Evolutionary conservation across 2,329 filamentous ascomycete genomes (phyloP), one percentile per base, ranked within the genome.

Genomic region (Fusarium sublunatum): DNA sequence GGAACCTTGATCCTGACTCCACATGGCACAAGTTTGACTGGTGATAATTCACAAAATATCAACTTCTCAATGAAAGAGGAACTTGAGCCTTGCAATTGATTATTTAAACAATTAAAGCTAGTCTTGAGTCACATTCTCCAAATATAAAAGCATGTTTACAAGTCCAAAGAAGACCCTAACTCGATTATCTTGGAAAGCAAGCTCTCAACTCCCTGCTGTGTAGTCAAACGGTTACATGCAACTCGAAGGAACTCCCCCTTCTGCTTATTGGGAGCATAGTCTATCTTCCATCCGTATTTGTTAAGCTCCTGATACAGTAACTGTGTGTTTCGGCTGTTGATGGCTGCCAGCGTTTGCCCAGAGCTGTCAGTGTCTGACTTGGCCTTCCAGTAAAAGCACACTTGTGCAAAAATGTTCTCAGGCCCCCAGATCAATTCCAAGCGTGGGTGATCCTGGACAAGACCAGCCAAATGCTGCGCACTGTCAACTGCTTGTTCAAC

Each of bases 191-290:
- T 31, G 0, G 44, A 29, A 11, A 47, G 24, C 12, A 47, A 35
- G 7, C 22, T 36, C 25, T 47, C 32, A 24, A 47, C 44, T 6
- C 29, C 25, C 25, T 47, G 32, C 5, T 24, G 24, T 1, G 44
- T 38, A 6, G 44, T 47, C 34, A 47, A 38, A 6, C 44, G 44
- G 12, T 47, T 47, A n/a, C 44, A 47, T 10, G 44, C 44, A 8
- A 47, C 25, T 10, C 44, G 44, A 13, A 47, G 29, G 12, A 47
- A 47, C 44, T 47, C 24, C 5, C 44, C 44, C n/a, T 29, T 22
- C 1, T 4, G 13, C 15, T 38, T 36, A 2, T 31, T 34, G 11
- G 44, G 34, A 29, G 44, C 44, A 22, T 26, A 47, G 7, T 47
- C 44, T 5, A 47, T 34, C 9, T 47, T 47, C 44, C 44, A 47